Evolutionary conservation across 2,329 filamentous ascomycete genomes (phyloP).

Genomic region (Ustulina deusta): DNA sequence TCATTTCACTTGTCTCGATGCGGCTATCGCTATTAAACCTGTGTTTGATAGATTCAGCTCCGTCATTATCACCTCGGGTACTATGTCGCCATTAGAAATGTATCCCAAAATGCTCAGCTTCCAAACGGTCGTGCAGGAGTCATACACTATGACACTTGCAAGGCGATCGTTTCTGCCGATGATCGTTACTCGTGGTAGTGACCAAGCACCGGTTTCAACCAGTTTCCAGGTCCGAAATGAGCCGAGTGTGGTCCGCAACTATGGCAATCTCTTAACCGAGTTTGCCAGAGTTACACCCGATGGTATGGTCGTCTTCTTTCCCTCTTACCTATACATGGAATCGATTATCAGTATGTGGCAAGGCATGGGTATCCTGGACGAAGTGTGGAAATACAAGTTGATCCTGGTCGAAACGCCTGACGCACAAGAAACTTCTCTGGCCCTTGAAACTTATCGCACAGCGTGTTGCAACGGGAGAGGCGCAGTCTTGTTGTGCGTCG

Average conservation of each 20-base stretch:
- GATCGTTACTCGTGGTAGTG: slow-evolving; percentile 95
- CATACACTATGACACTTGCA: slow-evolving; percentile 96
- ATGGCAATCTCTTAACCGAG: slow-evolving; percentile 91
- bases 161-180: slow-evolving; percentile 96
- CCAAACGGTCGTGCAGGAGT: slow-evolving; percentile 91
- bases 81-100: slow-evolving; percentile 97
- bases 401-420: slow-evolving; percentile 98
- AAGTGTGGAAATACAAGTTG: slow-evolving; percentile 99
- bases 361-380: slow-evolving; percentile 96
- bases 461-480: slow-evolving; percentile 97
- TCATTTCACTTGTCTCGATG: slow-evolving; percentile 96
- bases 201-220: slow-evolving; percentile 92
- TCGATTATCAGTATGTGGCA: slow-evolving; percentile 99
- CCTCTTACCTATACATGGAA: slow-evolving; percentile 99
- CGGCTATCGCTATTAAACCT: slow-evolving; percentile 96
- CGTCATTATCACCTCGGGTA: slow-evolving; percentile 98
- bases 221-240: slow-evolving; percentile 97
- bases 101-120: slow-evolving; percentile 99
- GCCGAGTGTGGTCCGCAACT: slow-evolving; percentile 95
- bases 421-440: slow-evolving; percentile 94
- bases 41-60: slow-evolving; percentile 98
- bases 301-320: slow-evolving; percentile 99
- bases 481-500: slow-evolving; percentile 92
- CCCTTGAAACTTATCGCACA: slow-evolving; percentile 95
- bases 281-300: slow-evolving; percentile 97